phyloP scores from a whole-genome alignment of 768 basidiomycete genomes.

The Pleurotus citrinopileatus region DNA sequence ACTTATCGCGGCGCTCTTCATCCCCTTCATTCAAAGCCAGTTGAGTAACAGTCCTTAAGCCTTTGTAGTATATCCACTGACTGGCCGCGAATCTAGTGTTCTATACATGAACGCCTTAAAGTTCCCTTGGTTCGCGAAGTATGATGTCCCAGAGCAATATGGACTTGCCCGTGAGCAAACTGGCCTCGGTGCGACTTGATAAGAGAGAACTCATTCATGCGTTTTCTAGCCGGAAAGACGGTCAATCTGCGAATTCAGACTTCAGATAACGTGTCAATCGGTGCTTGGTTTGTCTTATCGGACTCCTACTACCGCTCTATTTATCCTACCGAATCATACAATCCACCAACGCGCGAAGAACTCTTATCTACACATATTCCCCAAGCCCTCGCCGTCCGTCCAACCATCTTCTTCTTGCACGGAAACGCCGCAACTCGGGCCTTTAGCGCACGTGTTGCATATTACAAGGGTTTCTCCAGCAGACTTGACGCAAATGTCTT shows the following conservation, averaged over 20 bases:
- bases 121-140: conserved; percentile 62
- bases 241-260: conserved; percentile 69
- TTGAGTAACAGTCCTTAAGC: conserved; percentile 34
- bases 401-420: conserved; percentile 90
- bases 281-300: conserved; percentile 96
- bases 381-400: conserved; percentile 51
- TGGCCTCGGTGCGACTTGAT: background rate
- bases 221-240: conserved; percentile 66
- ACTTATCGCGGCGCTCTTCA: conserved; percentile 48
- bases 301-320: too few species aligned
- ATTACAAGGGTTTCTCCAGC: conserved; percentile 64
- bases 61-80: background rate
- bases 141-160: conserved; percentile 69
- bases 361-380: conserved; percentile 41
- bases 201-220: background rate
- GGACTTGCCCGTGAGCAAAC: conserved; percentile 69
- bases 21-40: conserved; percentile 72
- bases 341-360: conserved; percentile 7
- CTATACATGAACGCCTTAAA: conserved; percentile 65
- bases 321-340: conserved; percentile 61
- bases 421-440: conserved; percentile 88
- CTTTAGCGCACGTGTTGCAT: conserved; percentile 57
- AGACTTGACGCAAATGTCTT: conserved; percentile 74
- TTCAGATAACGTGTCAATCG: conserved; percentile 73
- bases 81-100: conserved; percentile 21